Percentiles rank a stretch among this genome's conserved stretches.
phyloP scores from a whole-genome alignment of 2,329 filamentous ascomycete genomes.

The Apiospora rasikravindrae region DNA sequence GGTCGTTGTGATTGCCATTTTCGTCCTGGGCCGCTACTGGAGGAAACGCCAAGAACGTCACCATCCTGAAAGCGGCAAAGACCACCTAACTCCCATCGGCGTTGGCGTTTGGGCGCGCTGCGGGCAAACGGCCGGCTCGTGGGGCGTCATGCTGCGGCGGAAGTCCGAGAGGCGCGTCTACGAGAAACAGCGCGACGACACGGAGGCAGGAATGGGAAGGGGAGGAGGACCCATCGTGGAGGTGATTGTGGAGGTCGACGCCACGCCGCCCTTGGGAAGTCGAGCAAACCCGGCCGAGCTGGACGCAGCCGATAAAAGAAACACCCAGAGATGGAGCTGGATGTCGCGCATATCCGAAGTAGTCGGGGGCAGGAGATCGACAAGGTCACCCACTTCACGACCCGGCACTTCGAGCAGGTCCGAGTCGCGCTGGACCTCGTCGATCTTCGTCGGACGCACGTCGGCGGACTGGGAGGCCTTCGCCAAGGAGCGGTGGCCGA shows the following conservation, averaged over 20 bases:
- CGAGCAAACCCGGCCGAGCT: slow-evolving; percentile 23
- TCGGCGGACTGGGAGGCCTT: slow-evolving; percentile 24
- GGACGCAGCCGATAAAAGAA: not conserved
- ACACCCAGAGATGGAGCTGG: slow-evolving; percentile 20
- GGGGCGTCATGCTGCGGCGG: not conserved
- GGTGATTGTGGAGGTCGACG: slow-evolving; percentile 6
- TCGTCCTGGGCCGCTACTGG: not conserved
- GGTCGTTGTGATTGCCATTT: not conserved
- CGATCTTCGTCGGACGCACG: slow-evolving; percentile 17
- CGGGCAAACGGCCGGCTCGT: not conserved
- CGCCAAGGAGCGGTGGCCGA: slow-evolving; percentile 18
- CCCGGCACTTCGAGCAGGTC: not conserved
- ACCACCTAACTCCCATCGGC: not conserved
- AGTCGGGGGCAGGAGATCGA: not conserved
- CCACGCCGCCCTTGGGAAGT: not conserved
- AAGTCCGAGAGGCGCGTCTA: not conserved
- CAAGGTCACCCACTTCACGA: not conserved
- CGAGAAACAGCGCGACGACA: not conserved
- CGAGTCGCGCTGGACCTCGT: slow-evolving; percentile 19
- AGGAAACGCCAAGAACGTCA: not conserved
- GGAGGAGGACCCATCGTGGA: not conserved
- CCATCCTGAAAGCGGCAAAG: not conserved
- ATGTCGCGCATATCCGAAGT: slow-evolving; percentile 20
- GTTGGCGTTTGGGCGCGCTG: not conserved
- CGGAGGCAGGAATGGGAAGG: not conserved